These are phyloP conservation scores for Eucalyptus cloeziana DNA, from an alignment of 345 rosid species.

Conservation along the genomic window DNA sequence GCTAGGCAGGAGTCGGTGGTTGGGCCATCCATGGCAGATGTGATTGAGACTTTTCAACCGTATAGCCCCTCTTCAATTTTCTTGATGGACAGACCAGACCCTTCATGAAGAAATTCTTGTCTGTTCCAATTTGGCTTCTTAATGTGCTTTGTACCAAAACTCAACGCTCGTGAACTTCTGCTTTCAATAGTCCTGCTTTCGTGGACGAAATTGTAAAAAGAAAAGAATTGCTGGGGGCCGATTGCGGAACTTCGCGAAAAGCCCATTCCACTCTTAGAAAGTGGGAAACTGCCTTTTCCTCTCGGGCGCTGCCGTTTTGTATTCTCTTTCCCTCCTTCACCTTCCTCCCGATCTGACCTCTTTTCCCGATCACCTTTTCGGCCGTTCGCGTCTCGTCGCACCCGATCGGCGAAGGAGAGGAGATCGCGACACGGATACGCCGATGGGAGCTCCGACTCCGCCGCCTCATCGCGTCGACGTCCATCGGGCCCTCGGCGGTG, in stretches of 20 bases:
- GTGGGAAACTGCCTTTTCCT: neutral
- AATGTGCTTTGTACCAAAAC: neutral
- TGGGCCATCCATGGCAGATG: neutral
- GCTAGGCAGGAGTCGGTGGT: neutral
- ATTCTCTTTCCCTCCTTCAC: neutral
- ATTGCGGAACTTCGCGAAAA: neutral
- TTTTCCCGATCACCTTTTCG: neutral
- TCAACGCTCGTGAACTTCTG: neutral
- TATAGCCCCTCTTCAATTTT: neutral
- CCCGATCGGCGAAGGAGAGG: neutral
- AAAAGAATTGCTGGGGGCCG: neutral
- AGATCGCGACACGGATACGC: neutral
- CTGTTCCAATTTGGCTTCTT: neutral
- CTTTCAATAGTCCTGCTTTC: neutral
- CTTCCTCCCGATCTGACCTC: neutral
- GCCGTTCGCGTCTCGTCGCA: neutral
- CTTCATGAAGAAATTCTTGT: neutral
- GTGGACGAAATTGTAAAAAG: neutral
- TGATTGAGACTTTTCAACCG: neutral
- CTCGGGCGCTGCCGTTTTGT: neutral
- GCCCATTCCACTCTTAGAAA: neutral
- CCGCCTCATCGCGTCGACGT: conserved; percentile 40
- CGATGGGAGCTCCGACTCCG: conserved; percentile 41
- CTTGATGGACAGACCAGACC: neutral
- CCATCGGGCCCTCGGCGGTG: conserved; percentile 72